Evolutionary conservation across 192 early-diverging fungal genomes (phyloP).

Genomic region (Coemansia sp.): DNA sequence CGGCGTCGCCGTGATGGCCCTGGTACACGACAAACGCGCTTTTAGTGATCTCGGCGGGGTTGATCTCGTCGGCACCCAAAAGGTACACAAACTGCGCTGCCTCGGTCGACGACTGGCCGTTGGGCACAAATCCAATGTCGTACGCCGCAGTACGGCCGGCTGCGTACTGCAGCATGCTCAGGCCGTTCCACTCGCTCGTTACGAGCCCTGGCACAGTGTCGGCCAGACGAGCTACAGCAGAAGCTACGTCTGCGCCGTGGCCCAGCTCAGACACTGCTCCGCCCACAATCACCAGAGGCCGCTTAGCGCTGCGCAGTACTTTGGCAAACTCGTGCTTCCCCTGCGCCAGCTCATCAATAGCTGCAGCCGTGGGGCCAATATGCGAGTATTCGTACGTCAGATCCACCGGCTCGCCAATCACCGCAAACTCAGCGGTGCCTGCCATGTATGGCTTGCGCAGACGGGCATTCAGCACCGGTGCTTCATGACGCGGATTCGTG

Average conservation of each 20-base stretch:
- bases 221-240: conserved; percentile 74
- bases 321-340: conserved; percentile 73
- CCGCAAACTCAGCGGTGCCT: conserved; percentile 73
- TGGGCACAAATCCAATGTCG: conserved; percentile 85
- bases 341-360: conserved; percentile 68
- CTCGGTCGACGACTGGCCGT: conserved; percentile 40
- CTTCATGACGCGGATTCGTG: conserved; percentile 96
- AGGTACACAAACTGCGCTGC: conserved; percentile 78
- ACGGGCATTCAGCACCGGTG: conserved; percentile 91
- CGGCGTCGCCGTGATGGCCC: conserved; percentile 97
- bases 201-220: conserved; percentile 68
- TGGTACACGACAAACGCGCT: conserved; percentile 98
- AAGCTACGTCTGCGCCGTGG: conserved; percentile 66
- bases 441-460: conserved; percentile 92
- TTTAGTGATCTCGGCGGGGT: conserved; percentile 72
- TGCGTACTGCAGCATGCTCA: conserved; percentile 85
- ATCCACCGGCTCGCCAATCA: conserved; percentile 76
- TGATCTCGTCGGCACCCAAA: conserved; percentile 87
- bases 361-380: conserved; percentile 64
- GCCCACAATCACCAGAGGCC: conserved; percentile 89
- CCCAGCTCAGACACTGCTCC: conserved; percentile 72
- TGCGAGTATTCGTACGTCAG: conserved; percentile 93
- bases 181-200: conserved; percentile 83
- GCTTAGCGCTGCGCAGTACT: conserved; percentile 79
- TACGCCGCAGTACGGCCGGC: conserved; percentile 86